Base-by-base conservation (phyloP, 2,329 filamentous ascomycete genomes). In the Cyanodermella asteris region DNA sequence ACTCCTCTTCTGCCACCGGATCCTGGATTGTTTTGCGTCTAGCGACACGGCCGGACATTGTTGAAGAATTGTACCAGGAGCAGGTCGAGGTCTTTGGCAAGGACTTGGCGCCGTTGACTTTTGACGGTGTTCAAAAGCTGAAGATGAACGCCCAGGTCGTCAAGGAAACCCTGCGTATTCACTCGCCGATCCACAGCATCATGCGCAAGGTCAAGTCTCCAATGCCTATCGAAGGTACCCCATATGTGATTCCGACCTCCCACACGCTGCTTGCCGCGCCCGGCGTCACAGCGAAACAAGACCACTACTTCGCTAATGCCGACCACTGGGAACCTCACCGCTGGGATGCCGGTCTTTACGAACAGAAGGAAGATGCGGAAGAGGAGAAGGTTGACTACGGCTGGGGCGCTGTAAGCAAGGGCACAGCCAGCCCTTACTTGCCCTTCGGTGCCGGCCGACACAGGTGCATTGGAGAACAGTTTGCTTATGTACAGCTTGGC, bases 391-490 rank as follows among this genome's bases (percentile, higher is more conserved):
- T 84, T 32, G 84, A 93, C 46, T 93, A 93, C 46, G 84, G 84
- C 17, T 93, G 91, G 49, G 84, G 84, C 32, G 58, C 91, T 25
- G 75, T 93, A 36, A 82, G 69, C 60, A 91, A 93, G 59, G 84
- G 84, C 28, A 72, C 78, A 9, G 68, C 67, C 31, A 90, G 76
- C 26, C 82, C 84, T 1, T 94, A 93, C 47, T 65, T 94, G 23
- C 84, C 84, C 2, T 94, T 94, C 44, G 84, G 84, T 30, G 84
- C 82, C 16, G 84, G 84, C 20, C 63, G 84, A 37, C 84, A 94
- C 52, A 64, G 84, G 36, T 94, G 84, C 52, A 93, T 94, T 43
- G 84, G 84, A 36, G 84, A 94, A 59, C 80, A 91, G 43, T 94
- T 93, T 47, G 84, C 84, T 37, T 91, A 90, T 45, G 61, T 90